phyloP scores from a whole-genome alignment of 108 stramenopile species.

The Nannochloropsis granulata region DNA sequence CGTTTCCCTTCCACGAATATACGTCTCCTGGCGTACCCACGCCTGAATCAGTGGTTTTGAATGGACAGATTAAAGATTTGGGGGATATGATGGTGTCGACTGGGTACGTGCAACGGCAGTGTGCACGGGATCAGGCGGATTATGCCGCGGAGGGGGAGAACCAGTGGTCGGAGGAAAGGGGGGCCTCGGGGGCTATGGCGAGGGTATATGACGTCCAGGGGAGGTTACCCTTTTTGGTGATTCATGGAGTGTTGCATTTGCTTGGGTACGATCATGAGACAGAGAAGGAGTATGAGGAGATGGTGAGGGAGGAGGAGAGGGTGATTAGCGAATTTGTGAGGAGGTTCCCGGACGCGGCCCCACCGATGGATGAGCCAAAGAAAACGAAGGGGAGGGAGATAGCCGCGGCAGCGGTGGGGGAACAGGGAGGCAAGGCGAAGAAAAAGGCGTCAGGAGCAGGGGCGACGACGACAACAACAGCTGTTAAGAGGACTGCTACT shows the following conservation, averaged over 20 bases:
- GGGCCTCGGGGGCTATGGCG: slow-evolving; percentile 72
- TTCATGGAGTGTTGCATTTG: slow-evolving; percentile 89
- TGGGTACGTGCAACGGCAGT: slow-evolving; percentile 56
- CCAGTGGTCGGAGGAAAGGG: slow-evolving; percentile 55
- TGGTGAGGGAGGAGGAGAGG: slow-evolving; percentile 66
- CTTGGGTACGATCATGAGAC: slow-evolving; percentile 87
- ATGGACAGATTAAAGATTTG: slow-evolving; percentile 58
- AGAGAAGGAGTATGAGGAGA: slow-evolving; percentile 75
- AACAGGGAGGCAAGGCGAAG: no score
- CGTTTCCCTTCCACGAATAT: slow-evolving; percentile 55
- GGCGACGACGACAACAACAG: no score
- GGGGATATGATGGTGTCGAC: slow-evolving; percentile 79
- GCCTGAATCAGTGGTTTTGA: slow-evolving; percentile 22
- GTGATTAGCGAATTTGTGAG: slow-evolving; percentile 32
- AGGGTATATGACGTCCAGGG: slow-evolving; percentile 52
- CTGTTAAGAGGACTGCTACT: no score
- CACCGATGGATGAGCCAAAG: background rate
- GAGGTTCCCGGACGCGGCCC: background rate
- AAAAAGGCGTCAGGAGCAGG: no score
- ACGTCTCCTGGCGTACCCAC: background rate
- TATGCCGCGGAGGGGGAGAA: background rate
- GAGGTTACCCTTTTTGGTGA: slow-evolving; percentile 65
- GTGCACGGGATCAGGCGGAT: slow-evolving; percentile 28
- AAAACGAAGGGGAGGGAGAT: no score
- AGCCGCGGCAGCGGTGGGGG: no score